Evolutionary conservation across 2,329 filamentous ascomycete genomes (phyloP).

Genomic region (Monosporascus sp.): DNA sequence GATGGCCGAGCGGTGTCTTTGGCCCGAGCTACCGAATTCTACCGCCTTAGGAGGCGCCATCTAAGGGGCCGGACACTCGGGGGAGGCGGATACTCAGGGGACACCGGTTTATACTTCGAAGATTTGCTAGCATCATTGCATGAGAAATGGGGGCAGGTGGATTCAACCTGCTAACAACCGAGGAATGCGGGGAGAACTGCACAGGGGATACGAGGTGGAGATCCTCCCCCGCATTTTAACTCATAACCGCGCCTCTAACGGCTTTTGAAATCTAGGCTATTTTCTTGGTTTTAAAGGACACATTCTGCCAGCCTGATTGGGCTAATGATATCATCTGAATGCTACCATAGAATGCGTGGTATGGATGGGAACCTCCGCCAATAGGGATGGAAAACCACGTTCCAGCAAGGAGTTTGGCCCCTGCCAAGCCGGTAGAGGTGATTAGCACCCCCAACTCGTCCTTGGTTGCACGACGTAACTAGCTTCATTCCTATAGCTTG

Average conservation of each 20-base stretch:
- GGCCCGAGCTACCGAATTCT: background rate
- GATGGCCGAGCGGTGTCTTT: background rate
- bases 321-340: background rate
- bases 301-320: background rate
- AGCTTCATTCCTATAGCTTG: too few species aligned
- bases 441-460: background rate
- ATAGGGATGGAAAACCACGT: background rate
- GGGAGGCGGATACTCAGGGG: background rate
- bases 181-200: background rate
- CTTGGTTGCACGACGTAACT: too few species aligned
- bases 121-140: background rate
- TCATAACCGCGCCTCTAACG: background rate
- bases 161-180: background rate
- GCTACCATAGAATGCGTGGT: too few species aligned
- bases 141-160: background rate
- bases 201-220: background rate
- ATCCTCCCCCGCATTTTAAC: background rate
- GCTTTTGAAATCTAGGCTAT: background rate
- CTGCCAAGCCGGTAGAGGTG: background rate
- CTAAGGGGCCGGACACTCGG: background rate
- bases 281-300: background rate
- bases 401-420: background rate
- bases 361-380: background rate
- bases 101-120: background rate
- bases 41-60: background rate